Conservation (phyloP, 106 monocot species). For the Platanthera guangdongensis region DNA sequence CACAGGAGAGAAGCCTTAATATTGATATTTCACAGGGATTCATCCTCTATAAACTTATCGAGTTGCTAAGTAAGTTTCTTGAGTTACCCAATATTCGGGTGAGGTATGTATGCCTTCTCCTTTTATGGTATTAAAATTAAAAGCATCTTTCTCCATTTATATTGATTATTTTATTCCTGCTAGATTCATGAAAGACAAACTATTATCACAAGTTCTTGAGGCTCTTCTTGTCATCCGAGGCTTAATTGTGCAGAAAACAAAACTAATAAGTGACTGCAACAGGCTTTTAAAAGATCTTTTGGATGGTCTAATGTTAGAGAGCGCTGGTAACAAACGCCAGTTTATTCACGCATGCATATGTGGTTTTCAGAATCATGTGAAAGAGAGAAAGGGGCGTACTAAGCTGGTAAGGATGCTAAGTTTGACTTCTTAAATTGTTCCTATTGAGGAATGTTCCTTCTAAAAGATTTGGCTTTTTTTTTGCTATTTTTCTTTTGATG, state of each 20-base stretch:
- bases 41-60: conserved; percentile 93
- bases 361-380: conserved; percentile 75
- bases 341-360: conserved; percentile 95
- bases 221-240: conserved; percentile 90
- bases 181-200: conserved; percentile 84
- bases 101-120: conserved; percentile 38
- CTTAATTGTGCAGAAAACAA: conserved; percentile 96
- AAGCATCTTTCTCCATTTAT: not conserved
- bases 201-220: conserved; percentile 82
- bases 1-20: conserved; percentile 83
- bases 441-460: not conserved
- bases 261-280: conserved; percentile 87
- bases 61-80: conserved; percentile 90
- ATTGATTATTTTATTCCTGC: not conserved
- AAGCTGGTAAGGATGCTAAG: conserved; percentile 49
- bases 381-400: conserved; percentile 68
- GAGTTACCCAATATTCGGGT: conserved; percentile 82
- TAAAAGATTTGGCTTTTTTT: not conserved
- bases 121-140: not conserved
- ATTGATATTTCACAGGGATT: conserved; percentile 99
- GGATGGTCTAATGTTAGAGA: conserved; percentile 87
- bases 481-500: not conserved
- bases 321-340: conserved; percentile 74
- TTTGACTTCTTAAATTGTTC: not conserved
- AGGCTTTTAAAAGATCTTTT: conserved; percentile 86